Base-by-base conservation (phyloP, 1,284 basidiomycete species). In the Ganoderma lingzhi region DNA sequence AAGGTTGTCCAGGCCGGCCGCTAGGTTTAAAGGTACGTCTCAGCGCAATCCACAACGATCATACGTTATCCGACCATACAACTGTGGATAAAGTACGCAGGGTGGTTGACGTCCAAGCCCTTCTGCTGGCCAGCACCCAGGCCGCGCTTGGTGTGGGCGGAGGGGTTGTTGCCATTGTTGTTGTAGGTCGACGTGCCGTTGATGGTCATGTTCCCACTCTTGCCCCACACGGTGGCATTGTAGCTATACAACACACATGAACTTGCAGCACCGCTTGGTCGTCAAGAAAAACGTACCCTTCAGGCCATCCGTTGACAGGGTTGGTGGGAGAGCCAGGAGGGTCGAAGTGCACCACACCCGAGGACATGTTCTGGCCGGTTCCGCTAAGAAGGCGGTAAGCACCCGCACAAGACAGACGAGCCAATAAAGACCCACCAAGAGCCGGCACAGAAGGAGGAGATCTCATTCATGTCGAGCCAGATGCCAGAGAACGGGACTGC, bases 401-500 rank as follows among this genome's bases (percentile, higher is more conserved):
- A 48, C 35, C 28, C 23, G 23, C 8, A 12, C 9, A 59, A 42
- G 30, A 23, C 23, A 15, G 23, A 12, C 9, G 9, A 60, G 6
- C 9, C 28, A 35, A 35, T 35, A n/a, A 35, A 61, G 19, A 76
- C 85, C 67, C 69, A 89, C 90, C 90, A 91, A 41, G 89, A 89
- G 35, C 86, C 83, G 64, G 85, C 82, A 76, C 90, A 91, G 78
- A 91, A 91, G 2, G 88, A 90, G 55, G 85, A 86, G 19, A 84
- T 82, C 73, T 92, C 90, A 64, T 92, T 92, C 90, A 93, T 92
- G 78, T 94, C 93, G 0, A 93, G 82, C 93, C 92, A 94, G 65
- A 93, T 87, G 4, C 91, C 91, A 44, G 87, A 87, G 75, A 88
- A 90, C 55, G 86, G 82, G 30, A 92, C 84, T 1, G 89, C 89